Evolutionary conservation across 2,329 filamentous ascomycete species (phyloP).

Genomic region (Cordyceps fumosorosea): DNA sequence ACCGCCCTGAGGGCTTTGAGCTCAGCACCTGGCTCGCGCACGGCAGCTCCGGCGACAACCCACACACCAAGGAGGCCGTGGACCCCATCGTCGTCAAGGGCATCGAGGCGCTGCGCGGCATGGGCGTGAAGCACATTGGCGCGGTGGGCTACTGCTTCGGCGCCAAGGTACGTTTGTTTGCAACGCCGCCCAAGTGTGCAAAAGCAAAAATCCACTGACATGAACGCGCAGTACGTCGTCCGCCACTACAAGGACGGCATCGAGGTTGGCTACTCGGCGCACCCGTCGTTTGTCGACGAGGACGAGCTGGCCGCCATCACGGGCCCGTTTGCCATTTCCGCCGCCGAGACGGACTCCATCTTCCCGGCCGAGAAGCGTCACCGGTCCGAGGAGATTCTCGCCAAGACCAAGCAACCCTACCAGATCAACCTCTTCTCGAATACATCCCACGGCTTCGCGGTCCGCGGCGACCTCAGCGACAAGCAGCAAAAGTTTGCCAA

Average conservation of each 20-base stretch:
- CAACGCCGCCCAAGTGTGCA: neutral
- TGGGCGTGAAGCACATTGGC: conserved; percentile 47
- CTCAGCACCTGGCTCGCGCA: conserved; percentile 28
- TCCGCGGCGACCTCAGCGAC: conserved; percentile 53
- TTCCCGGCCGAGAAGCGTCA: conserved; percentile 50
- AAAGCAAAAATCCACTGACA: neutral
- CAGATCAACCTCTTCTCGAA: conserved; percentile 65
- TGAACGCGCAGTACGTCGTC: conserved; percentile 50
- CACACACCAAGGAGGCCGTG: conserved; percentile 26
- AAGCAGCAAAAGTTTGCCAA: conserved; percentile 59
- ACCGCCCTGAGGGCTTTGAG: conserved; percentile 23
- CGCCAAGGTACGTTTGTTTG: conserved; percentile 41
- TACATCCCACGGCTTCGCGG: conserved; percentile 67
- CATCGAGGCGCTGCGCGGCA: conserved; percentile 49
- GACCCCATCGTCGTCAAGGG: conserved; percentile 28
- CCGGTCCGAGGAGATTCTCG: conserved; percentile 53
- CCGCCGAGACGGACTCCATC: conserved; percentile 55
- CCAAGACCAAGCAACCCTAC: conserved; percentile 47
- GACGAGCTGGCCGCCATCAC: conserved; percentile 52
- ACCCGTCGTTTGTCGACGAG: conserved; percentile 55
- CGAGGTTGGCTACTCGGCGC: conserved; percentile 55
- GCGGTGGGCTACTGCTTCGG: conserved; percentile 61
- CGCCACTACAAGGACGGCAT: conserved; percentile 55
- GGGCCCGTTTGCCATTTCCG: conserved; percentile 54
- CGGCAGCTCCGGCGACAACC: conserved; percentile 43